A percentile compares a stretch with the other conserved stretches of the same genome.
Conservation (phyloP, 164 flowering plant species). For the Nymphaea thermarum region DNA sequence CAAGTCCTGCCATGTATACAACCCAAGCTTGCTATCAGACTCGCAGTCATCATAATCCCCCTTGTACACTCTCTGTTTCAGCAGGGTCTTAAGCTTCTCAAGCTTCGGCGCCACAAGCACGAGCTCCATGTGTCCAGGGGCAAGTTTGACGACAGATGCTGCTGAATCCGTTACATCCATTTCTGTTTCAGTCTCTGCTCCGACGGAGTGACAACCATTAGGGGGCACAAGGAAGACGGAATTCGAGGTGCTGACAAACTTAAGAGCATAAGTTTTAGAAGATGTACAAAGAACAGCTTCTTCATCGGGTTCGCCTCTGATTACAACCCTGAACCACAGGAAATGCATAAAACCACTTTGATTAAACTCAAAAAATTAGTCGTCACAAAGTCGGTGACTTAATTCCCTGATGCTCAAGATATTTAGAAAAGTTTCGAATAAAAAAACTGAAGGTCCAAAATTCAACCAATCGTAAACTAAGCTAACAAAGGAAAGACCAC, state of each 20-base stretch:
- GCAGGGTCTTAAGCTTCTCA: constrained; percentile 55
- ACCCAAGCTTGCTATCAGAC: constrained; percentile 13
- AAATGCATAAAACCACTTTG: neutral
- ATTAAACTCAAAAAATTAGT: neutral
- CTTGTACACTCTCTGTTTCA: constrained; percentile 42
- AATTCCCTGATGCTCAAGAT: neutral
- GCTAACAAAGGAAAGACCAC: no score
- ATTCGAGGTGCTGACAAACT: constrained; percentile 81
- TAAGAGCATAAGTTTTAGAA: constrained; percentile 67
- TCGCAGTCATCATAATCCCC: constrained; percentile 29
- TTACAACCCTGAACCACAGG: constrained; percentile 28
- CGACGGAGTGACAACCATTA: constrained; percentile 9
- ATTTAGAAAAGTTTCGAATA: no score
- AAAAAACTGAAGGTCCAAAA: no score
- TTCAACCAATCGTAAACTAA: no score
- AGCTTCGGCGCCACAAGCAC: constrained; percentile 73
- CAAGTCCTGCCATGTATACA: constrained; percentile 74
- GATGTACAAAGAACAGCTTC: constrained; percentile 88
- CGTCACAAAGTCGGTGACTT: neutral
- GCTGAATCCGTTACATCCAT: constrained; percentile 5
- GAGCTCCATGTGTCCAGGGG: constrained; percentile 71
- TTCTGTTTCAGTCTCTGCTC: neutral
- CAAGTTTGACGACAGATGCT: constrained; percentile 54
- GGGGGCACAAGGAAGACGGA: constrained; percentile 76
- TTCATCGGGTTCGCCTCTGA: constrained; percentile 72